phyloP scores from a whole-genome alignment of 495 filamentous ascomycete genomes.

The Penicillium taxi region DNA sequence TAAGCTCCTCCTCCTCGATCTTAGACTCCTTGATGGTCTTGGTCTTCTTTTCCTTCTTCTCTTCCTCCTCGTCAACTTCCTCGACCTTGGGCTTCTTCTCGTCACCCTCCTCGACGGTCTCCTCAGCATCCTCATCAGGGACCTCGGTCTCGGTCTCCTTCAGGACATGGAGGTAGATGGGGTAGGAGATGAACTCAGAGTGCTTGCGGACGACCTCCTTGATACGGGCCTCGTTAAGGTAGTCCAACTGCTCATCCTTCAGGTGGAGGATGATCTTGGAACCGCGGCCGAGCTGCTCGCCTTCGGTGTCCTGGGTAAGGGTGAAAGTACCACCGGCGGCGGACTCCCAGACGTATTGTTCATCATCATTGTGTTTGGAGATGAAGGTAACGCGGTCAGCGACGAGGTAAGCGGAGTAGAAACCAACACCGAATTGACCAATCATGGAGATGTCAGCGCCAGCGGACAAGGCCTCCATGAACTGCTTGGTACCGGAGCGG shows the following conservation, averaged over 20 bases:
- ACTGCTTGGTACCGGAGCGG: conserved; percentile 98
- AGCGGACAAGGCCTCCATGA: conserved; percentile 98
- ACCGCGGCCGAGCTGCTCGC: conserved; percentile 84
- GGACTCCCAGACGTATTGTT: conserved; percentile 99
- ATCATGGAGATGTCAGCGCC: conserved; percentile 99
- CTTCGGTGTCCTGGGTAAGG: conserved; percentile 81
- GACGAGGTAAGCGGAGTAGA: conserved; percentile 99
- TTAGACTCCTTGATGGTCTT: conserved; percentile 99
- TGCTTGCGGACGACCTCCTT: conserved; percentile 99
- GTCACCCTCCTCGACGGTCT: conserved; percentile 65
- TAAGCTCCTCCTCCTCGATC: conserved; percentile 98
- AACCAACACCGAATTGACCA: conserved; percentile 99
- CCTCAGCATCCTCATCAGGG: conserved; percentile 90
- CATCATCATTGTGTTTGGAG: conserved; percentile 99
- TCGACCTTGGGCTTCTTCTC: conserved; percentile 80
- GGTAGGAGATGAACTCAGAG: conserved; percentile 99
- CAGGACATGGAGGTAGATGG: conserved; percentile 97
- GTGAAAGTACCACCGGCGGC: conserved; percentile 96
- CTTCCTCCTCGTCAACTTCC: conserved; percentile 69
- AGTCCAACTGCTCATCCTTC: conserved; percentile 98
- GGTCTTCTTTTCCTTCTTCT: conserved; percentile 75
- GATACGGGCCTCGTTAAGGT: conserved; percentile 97
- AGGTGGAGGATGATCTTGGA: conserved; percentile 97
- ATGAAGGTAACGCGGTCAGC: conserved; percentile 91
- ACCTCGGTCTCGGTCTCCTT: conserved; percentile 99